Conservation (phyloP, 2,329 filamentous ascomycete genomes). For the Epichloe sp. region DNA sequence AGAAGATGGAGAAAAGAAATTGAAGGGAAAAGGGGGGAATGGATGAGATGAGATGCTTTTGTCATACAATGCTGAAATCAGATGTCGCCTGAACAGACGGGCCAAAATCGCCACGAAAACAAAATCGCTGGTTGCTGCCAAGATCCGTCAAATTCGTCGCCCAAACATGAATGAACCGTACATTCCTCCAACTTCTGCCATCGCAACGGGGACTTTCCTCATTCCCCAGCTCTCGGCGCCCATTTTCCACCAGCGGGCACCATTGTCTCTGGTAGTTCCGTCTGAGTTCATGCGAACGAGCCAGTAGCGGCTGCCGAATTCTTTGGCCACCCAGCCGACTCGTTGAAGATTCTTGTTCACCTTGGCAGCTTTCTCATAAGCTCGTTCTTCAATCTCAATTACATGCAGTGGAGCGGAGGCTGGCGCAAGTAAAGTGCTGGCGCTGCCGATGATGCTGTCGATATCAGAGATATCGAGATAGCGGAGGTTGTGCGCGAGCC, state of each 20-base stretch:
- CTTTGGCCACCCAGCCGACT: slow-evolving; percentile 57
- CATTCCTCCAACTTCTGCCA: slow-evolving; percentile 84
- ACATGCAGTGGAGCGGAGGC: slow-evolving; percentile 59
- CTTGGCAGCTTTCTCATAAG: slow-evolving; percentile 52
- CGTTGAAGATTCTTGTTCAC: slow-evolving; percentile 45
- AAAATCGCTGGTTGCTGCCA: background rate
- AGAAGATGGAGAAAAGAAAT: background rate
- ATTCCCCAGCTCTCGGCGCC: slow-evolving; percentile 76
- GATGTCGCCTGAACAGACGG: background rate
- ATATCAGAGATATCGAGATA: slow-evolving; percentile 65
- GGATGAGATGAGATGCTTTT: slow-evolving; percentile 12
- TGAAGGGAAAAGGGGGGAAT: background rate
- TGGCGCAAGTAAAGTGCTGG: slow-evolving; percentile 44
- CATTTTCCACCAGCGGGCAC: slow-evolving; percentile 67
- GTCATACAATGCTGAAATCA: slow-evolving; percentile 1
- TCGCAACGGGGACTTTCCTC: slow-evolving; percentile 81
- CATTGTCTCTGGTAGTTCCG: slow-evolving; percentile 21
- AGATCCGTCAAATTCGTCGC: slow-evolving; percentile 34
- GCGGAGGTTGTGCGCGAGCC: slow-evolving; percentile 45
- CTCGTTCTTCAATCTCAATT: slow-evolving; percentile 58
- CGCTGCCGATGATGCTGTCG: slow-evolving; percentile 41
- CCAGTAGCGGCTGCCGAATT: slow-evolving; percentile 54
- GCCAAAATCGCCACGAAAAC: background rate
- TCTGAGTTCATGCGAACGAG: slow-evolving; percentile 43
- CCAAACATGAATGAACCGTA: slow-evolving; percentile 66